These are phyloP conservation scores for Candida pseudofarinosa DNA, from an alignment of 805 yeast genomes.

Conservation along the genomic window DNA sequence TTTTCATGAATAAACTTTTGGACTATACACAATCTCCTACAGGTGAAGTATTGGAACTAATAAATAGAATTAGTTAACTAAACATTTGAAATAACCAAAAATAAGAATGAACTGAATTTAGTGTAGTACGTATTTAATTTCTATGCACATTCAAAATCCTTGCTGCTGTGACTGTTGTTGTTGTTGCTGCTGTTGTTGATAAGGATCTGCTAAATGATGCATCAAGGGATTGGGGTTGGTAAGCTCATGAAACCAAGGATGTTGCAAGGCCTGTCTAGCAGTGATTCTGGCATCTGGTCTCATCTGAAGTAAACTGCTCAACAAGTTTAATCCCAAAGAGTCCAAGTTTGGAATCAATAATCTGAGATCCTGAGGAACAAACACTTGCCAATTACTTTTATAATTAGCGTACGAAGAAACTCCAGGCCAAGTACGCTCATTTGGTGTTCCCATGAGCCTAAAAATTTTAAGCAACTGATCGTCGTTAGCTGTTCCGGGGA, in stretches of 20 bases:
- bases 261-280: conserved; percentile 59
- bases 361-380: conserved; percentile 83
- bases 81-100: background rate
- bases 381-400: conserved; percentile 77
- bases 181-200: conserved; percentile 23
- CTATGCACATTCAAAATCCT: background rate
- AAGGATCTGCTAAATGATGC: conserved; percentile 31
- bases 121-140: background rate
- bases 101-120: conserved; percentile 1
- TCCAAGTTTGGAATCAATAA: conserved; percentile 66
- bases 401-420: conserved; percentile 85
- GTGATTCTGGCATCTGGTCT: conserved; percentile 58
- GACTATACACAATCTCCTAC: conserved; percentile 6
- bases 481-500: conserved; percentile 94
- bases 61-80: background rate
- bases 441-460: conserved; percentile 94
- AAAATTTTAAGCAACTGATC: conserved; percentile 92
- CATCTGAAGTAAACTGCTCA: conserved; percentile 57
- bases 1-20: conserved; percentile 6
- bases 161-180: conserved; percentile 15
- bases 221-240: conserved; percentile 38
- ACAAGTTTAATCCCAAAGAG: conserved; percentile 61
- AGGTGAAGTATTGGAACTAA: conserved; percentile 6
- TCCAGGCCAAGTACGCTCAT: conserved; percentile 97
- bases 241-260: conserved; percentile 81